Percentiles rank a stretch among this genome's conserved stretches.
phyloP scores from a whole-genome alignment of 2,329 filamentous ascomycete genomes.

The Plectosphaerella cucumerina region DNA sequence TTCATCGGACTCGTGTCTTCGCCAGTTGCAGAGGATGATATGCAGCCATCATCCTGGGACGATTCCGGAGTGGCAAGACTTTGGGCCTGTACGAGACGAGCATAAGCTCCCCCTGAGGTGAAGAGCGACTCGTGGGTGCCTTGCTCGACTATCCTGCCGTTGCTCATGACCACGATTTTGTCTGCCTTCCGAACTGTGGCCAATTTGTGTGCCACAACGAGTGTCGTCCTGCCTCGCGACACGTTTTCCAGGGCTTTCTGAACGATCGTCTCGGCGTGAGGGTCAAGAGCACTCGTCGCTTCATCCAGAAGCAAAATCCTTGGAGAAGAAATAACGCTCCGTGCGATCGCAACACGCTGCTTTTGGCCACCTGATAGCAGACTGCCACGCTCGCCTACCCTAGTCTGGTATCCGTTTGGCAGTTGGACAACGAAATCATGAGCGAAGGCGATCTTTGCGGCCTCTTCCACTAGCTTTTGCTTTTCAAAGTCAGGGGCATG shows the following conservation, averaged over 20 bases:
- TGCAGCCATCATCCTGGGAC: too few relatives aligned
- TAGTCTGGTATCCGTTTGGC: slow-evolving; percentile 49
- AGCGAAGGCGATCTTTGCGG: slow-evolving; percentile 2
- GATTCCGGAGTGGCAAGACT: neutral
- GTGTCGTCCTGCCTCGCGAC: slow-evolving; percentile 50
- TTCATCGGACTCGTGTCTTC: too few relatives aligned
- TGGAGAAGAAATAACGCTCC: slow-evolving; percentile 53
- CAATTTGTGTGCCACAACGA: slow-evolving; percentile 53
- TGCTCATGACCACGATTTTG: slow-evolving; percentile 52
- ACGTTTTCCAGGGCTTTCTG: slow-evolving; percentile 44
- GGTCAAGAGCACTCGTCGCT: slow-evolving; percentile 58
- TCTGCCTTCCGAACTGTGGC: slow-evolving; percentile 52
- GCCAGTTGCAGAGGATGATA: too few relatives aligned
- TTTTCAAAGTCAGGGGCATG: slow-evolving; percentile 32
- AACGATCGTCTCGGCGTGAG: slow-evolving; percentile 48
- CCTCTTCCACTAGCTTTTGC: slow-evolving; percentile 12
- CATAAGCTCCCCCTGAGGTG: neutral
- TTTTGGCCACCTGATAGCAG: slow-evolving; percentile 64
- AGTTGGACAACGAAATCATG: slow-evolving; percentile 23
- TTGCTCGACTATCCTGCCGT: slow-evolving; percentile 50
- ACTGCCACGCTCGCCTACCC: slow-evolving; percentile 61
- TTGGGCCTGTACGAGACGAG: neutral
- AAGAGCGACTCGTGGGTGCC: slow-evolving; percentile 54
- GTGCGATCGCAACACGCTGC: slow-evolving; percentile 55
- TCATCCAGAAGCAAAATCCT: slow-evolving; percentile 58